Conservation (phyloP, 225 moss, liverwort and hornwort genomes). For the Sphagnum tenellum region DNA sequence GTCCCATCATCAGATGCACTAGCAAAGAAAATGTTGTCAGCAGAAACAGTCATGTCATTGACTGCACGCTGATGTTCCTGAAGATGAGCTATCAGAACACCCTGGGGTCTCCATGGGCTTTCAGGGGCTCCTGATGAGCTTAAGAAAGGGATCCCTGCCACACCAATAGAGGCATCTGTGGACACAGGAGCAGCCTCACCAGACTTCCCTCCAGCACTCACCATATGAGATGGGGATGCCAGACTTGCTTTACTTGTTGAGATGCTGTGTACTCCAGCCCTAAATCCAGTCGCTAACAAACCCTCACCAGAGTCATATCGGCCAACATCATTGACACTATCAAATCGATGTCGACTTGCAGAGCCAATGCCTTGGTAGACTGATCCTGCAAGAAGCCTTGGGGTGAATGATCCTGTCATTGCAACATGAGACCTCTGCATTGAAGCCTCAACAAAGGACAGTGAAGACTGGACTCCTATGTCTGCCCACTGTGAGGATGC, state of each 20-base stretch:
- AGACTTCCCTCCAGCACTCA: conserved; percentile 16
- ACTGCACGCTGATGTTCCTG: conserved; percentile 98
- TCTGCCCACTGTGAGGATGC: conserved; percentile 97
- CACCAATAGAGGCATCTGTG: conserved; percentile 66
- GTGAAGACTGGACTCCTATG: conserved; percentile 63
- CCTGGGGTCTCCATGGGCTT: conserved; percentile 84
- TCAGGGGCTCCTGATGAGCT: conserved; percentile 61
- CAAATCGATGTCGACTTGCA: conserved; percentile 55
- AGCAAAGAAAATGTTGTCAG: conserved; percentile 78
- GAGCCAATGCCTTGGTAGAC: conserved; percentile 61
- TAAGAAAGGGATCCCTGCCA: conserved; percentile 54
- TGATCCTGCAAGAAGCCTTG: conserved; percentile 81
- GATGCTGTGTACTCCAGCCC: conserved; percentile 26
- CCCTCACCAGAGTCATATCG: conserved; percentile 67
- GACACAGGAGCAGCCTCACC: conserved; percentile 55
- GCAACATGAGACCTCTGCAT: conserved; percentile 72
- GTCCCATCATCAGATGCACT: conserved; percentile 99
- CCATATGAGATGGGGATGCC: conserved; percentile 38
- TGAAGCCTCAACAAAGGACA: conserved; percentile 62
- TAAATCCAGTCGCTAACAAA: conserved; percentile 50
- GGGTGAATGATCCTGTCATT: conserved; percentile 49
- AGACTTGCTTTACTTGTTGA: conserved; percentile 30
- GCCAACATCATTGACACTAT: conserved; percentile 56
- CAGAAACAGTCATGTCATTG: conserved; percentile 87
- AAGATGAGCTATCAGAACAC: conserved; percentile 85